Base-by-base conservation (phyloP, 371 early-diverging fungal species). In the Batrachochytrium dendrobatidis region DNA sequence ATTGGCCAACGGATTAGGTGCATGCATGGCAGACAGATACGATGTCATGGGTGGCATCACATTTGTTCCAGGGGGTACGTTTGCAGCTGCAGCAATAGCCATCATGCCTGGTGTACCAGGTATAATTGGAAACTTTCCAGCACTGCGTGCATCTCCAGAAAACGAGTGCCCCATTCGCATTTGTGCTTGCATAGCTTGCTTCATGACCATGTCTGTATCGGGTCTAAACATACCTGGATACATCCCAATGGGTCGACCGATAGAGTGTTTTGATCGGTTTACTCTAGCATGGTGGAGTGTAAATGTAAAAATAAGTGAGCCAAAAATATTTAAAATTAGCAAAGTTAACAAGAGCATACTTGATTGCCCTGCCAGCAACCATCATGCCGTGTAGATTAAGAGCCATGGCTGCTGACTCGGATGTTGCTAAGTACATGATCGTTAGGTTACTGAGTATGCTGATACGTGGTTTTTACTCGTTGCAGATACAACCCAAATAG, bases 201-300 rank as follows among this genome's bases (percentile, higher is more conserved):
- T 63, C 72, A 77, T 70, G n/a, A 75, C 71, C 12, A 62, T 62
- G 51, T 69, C 63, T 10, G 59, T 56, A 34, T 67, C 65, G 12
- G 6, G 59, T 53, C 48, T 64, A 65, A 26, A 45, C 58, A 25
- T 60, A 67, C 48, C 61, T 62, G n/a, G 53, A 52, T 20, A 76
- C 74, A 30, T 8, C 12, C 6, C 59, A 54, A 62, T 84, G 83
- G 58, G 75, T 83, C n/a, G n/a, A n/a, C n/a, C n/a, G 55, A 86
- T 86, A 0, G 84, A 75, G 58, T 84, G 83, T 62, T 85, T 86
- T 5, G 84, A 82, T 52, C 75, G 81, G 46, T 82, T 84, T 10
- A 86, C 80, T 61, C 77, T 79, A 26, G n/a, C 12, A 7, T 49
- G 54, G 39, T n/a, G n/a, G n/a, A n/a, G n/a, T n/a, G n/a, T n/a